These are phyloP conservation scores for Cardamine occulta DNA, from an alignment of 345 rosid genomes.

Conservation along the genomic window DNA sequence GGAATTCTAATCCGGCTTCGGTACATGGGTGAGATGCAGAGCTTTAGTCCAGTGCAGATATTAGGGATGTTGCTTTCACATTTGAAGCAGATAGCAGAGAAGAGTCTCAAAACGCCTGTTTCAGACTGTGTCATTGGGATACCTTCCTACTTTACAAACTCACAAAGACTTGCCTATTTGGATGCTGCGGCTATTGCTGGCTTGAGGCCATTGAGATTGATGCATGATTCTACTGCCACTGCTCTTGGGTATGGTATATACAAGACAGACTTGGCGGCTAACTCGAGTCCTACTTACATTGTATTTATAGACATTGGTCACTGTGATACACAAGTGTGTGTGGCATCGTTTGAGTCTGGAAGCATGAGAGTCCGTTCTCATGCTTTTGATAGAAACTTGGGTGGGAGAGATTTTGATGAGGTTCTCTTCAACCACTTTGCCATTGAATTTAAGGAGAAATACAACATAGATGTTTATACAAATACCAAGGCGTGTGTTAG, in stretches of 20 bases:
- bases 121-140: slow-evolving; percentile 67
- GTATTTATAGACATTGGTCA: slow-evolving; percentile 71
- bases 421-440: slow-evolving; percentile 57
- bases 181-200: slow-evolving; percentile 72
- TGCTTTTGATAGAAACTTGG: slow-evolving; percentile 58
- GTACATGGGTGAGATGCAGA: slow-evolving; percentile 58
- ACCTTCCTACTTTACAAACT: slow-evolving; percentile 64
- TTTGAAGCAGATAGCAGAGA: slow-evolving; percentile 62
- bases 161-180: slow-evolving; percentile 63
- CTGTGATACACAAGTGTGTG: slow-evolving; percentile 61
- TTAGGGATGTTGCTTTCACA: slow-evolving; percentile 71
- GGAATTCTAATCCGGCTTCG: slow-evolving; percentile 52
- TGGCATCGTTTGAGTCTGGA: slow-evolving; percentile 57
- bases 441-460: slow-evolving; percentile 57
- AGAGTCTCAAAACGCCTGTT: slow-evolving; percentile 52
- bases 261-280: slow-evolving; percentile 57
- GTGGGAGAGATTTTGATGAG: slow-evolving; percentile 73
- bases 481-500: slow-evolving; percentile 62
- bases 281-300: slow-evolving; percentile 46
- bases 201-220: slow-evolving; percentile 59
- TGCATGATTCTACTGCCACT: slow-evolving; percentile 72
- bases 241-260: slow-evolving; percentile 77
- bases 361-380: slow-evolving; percentile 62
- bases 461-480: slow-evolving; percentile 59
- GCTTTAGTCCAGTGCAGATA: slow-evolving; percentile 58